phyloP scores from a whole-genome alignment of 139 green algal genomes.

The Bryopsis sp. region DNA sequence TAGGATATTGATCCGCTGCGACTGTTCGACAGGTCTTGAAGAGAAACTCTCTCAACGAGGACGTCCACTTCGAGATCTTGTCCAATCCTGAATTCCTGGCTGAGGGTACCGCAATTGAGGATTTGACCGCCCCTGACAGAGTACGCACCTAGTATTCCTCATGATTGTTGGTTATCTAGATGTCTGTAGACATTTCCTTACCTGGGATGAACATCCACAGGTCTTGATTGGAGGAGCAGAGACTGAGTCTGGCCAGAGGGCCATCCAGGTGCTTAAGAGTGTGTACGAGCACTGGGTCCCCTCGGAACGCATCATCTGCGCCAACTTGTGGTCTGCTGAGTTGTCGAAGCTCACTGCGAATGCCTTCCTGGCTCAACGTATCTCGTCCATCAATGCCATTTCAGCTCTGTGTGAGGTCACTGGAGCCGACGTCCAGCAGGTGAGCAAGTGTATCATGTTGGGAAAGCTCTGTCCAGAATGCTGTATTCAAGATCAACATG shows the following conservation, averaged over 20 bases:
- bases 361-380: conserved; percentile 95
- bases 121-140: conserved; percentile 72
- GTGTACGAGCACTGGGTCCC: conserved; percentile 98
- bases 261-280: conserved; percentile 58
- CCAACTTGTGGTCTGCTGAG: conserved; percentile 97
- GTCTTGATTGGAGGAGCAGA: conserved; percentile 81
- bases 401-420: conserved; percentile 95
- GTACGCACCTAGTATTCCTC: conserved; percentile 22
- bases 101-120: conserved; percentile 81
- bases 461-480: neutral
- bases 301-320: conserved; percentile 79
- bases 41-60: conserved; percentile 47
- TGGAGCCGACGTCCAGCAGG: conserved; percentile 82
- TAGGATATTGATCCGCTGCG: neutral
- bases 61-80: conserved; percentile 90
- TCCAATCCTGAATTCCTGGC: conserved; percentile 90
- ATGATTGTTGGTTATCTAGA: neutral
- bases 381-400: conserved; percentile 98
- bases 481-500: no score
- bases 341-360: conserved; percentile 97
- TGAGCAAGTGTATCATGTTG: conserved; percentile 24
- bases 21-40: conserved; percentile 31
- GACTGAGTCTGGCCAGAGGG: conserved; percentile 58
- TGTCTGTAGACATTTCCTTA: neutral
- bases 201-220: conserved; percentile 22